Conservation (phyloP, 306 rosid genomes). For the Quercus mongolica region DNA sequence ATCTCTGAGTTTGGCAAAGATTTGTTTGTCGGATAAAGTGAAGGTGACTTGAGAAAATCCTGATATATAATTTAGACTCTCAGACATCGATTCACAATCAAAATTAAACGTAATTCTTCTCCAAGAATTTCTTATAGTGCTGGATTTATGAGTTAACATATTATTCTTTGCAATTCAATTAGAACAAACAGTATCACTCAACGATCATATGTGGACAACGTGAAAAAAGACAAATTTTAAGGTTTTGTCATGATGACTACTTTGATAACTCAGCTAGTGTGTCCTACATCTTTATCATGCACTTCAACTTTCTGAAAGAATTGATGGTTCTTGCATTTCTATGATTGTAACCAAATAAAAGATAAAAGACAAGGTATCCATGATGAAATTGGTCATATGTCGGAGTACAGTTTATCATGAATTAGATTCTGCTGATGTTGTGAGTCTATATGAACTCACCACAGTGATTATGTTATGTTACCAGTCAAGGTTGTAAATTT, state of each 20-base stretch:
- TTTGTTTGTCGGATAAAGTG: slow-evolving; percentile 35
- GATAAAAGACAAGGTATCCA: slow-evolving; percentile 51
- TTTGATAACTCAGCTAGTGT: slow-evolving; percentile 47
- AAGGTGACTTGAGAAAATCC: neutral
- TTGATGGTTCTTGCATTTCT: slow-evolving; percentile 53
- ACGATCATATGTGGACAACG: slow-evolving; percentile 66
- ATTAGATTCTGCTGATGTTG: slow-evolving; percentile 1
- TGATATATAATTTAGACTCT: neutral
- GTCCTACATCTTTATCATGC: slow-evolving; percentile 67
- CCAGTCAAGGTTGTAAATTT: neutral
- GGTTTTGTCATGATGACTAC: slow-evolving; percentile 84
- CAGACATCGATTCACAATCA: neutral
- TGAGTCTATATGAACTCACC: slow-evolving; percentile 1
- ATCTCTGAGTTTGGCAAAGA: slow-evolving; percentile 39
- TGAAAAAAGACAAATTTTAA: slow-evolving; percentile 96
- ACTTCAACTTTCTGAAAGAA: slow-evolving; percentile 40
- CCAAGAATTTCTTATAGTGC: slow-evolving; percentile 1
- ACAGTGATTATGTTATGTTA: neutral
- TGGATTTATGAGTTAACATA: neutral
- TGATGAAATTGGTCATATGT: slow-evolving; percentile 41
- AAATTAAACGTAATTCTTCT: neutral
- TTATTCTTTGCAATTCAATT: slow-evolving; percentile 29
- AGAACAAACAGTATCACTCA: slow-evolving; percentile 47
- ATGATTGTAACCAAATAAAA: slow-evolving; percentile 45
- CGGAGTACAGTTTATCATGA: slow-evolving; percentile 24